Evolutionary conservation across 257 asterid genomes (phyloP), one percentile per base, ranked within the genome.

Genomic region (Paraleonurus japonicus): DNA sequence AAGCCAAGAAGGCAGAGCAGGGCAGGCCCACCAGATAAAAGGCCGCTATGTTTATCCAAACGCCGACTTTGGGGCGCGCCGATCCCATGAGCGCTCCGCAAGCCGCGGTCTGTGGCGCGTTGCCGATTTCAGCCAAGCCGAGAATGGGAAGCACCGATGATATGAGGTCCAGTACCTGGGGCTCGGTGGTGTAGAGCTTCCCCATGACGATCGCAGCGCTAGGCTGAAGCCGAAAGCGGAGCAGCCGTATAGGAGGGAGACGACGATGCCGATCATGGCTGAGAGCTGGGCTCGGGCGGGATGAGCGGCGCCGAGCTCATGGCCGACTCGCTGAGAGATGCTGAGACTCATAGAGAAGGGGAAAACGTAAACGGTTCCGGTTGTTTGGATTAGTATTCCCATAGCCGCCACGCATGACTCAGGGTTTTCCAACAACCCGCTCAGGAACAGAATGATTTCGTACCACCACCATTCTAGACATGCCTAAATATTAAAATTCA

Each of bases 381-480:
- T 85, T 0, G 94, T 85, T 54, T 90, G 97, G 3, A 90, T 87
- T n/a, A 90, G 67, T 54, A 90, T 75, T 7, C 97, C 97, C 95
- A 90, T 85, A 0, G 97, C 93, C 2, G 97, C 97, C 15, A 90
- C 90, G 35, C 84, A 82, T 0, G 92, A 85, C 41, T 88, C 88
- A 4, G 97, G 94, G 58, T 88, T 84, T 9, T 41, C 5, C 2
- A 86, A 57, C 57, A 88, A 51, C 3, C 97, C 97, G 75, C 96
- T 83, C 0, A 88, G 78, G 26, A 90, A 88, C 2, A 88, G 80
- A 8, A 90, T 75, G 28, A 87, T 88, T 68, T 90, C 97, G 53
- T 90, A 90, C 92, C 92, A 90, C 96, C 96, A 90, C 97, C 96
- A 88, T 69, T 87, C 96, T 15, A 90, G 72, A 51, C 97, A 90